These are phyloP conservation scores for Alternaria brassicicola DNA, from an alignment of 2,329 filamentous ascomycete species.

Conservation along the genomic window DNA sequence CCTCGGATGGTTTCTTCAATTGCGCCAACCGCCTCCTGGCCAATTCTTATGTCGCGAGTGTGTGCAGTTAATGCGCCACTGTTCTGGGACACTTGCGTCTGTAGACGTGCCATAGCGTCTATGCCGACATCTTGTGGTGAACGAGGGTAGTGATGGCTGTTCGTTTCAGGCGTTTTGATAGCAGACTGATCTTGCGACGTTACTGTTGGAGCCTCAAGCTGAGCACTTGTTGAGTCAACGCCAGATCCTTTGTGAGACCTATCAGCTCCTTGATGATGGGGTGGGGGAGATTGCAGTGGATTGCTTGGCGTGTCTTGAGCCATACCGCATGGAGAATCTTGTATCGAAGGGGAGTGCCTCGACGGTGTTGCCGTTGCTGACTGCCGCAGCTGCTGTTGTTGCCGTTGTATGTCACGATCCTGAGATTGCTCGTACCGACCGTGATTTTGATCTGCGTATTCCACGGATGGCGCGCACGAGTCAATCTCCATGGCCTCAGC, in stretches of 20 bases:
- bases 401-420: constrained; percentile 23
- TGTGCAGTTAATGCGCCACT: constrained; percentile 46
- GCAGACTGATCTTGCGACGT: constrained; percentile 19
- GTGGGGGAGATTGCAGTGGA: constrained; percentile 19
- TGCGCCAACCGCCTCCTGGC: constrained; percentile 34
- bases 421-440: constrained; percentile 21
- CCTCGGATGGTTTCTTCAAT: constrained; percentile 49
- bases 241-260: constrained; percentile 19
- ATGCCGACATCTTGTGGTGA: constrained; percentile 40
- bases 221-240: constrained; percentile 19
- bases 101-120: constrained; percentile 53
- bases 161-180: constrained; percentile 23
- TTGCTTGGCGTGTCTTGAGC: constrained; percentile 28
- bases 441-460: constrained; percentile 25
- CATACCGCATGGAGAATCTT: constrained; percentile 15
- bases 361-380: constrained; percentile 21
- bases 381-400: constrained; percentile 26
- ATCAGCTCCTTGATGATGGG: constrained; percentile 20
- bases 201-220: constrained; percentile 22
- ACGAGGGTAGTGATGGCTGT: constrained; percentile 40
- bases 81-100: constrained; percentile 57
- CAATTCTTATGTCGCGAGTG: constrained; percentile 38
- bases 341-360: constrained; percentile 26
- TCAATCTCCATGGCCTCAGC: constrained; percentile 40
- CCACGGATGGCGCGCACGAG: constrained; percentile 27